Base-by-base conservation (phyloP, 2,329 filamentous ascomycete genomes). In the Sporothrix pseudoabietina region DNA sequence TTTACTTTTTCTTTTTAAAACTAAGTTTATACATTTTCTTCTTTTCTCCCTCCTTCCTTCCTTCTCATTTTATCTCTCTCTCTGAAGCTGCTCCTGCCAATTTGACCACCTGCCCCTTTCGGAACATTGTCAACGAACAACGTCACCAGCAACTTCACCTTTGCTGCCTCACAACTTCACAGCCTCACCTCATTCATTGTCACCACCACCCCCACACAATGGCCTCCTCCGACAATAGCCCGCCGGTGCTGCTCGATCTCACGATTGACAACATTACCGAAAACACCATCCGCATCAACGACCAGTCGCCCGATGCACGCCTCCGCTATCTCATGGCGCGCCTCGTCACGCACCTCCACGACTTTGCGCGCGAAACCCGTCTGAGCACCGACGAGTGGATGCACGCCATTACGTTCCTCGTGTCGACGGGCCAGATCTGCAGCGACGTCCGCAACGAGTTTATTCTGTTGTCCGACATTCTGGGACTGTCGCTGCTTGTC, bases 261-360 rank as follows among this genome's bases (percentile, higher is more conserved):
- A 94, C 90, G 1, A 91, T 91, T 76, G 91, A 93, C 79, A 94
- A 94, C 81, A 94, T 94, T 81, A 94, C 92, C 72, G 88, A 91
- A 69, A 94, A 94, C 78, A 90, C 91, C 44, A 86, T 91, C 78
- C 84, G 86, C 63, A 93, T 94, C 81, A 95, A 95, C 82, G 91
- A 91, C 10, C 88, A 90, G 83, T 88, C 88, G 77, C 79, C 84
- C 10, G 85, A 94, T 78, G 83, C 86, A 30, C 87, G 93, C 26
- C 83, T 93, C 75, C 91, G 88, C 75, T 94, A 92, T 80, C 80
- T 96, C 63, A 87, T 95, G 79, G 88, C 92, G 77, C 86, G 91
- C 22, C 86, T 94, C 16, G 91, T 94, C 66, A 88, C 88, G 14
- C 92, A 96, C 81, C 83, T 95, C 1, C 93, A 96, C 81, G 92